A percentile compares a stretch with the other conserved stretches of the same genome.
Conservation (phyloP, 2,329 filamentous ascomycete genomes). For the Reticulascus tulasneorum region DNA sequence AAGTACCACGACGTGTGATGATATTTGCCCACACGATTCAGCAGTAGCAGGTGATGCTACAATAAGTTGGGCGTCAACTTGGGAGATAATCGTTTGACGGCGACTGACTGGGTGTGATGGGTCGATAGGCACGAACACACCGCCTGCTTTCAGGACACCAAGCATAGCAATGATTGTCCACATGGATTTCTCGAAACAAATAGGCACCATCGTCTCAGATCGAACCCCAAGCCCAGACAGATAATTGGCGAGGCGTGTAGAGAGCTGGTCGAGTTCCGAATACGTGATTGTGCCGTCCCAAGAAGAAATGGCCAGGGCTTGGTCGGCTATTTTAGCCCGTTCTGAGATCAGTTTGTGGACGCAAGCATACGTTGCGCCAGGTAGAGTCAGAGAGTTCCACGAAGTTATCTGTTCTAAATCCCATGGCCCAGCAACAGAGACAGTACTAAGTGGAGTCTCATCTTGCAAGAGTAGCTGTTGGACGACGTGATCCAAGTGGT, state of each 20-base stretch:
- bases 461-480: neutral
- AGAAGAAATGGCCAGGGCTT: conserved; percentile 21
- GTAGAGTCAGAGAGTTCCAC: too few relatives aligned
- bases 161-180: conserved; percentile 17
- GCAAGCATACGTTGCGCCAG: too few relatives aligned
- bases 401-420: neutral
- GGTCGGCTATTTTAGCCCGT: conserved; percentile 11
- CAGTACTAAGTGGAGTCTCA: neutral
- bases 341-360: conserved; percentile 1
- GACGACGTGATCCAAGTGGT: conserved; percentile 7
- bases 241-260: conserved; percentile 2
- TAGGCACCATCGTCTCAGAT: neutral
- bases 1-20: neutral
- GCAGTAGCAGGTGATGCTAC: neutral
- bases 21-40: neutral
- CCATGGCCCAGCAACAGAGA: neutral
- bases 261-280: conserved; percentile 16
- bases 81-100: neutral
- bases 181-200: conserved; percentile 21
- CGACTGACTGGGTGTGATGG: neutral
- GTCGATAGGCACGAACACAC: conserved; percentile 16
- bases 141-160: conserved; percentile 21
- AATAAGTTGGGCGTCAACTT: neutral
- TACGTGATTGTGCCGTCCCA: conserved; percentile 27
- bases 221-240: neutral